A percentile compares a stretch with the other conserved stretches of the same genome.
phyloP scores from a whole-genome alignment of 441 rosid species.

The Syzygium syzygioides region DNA sequence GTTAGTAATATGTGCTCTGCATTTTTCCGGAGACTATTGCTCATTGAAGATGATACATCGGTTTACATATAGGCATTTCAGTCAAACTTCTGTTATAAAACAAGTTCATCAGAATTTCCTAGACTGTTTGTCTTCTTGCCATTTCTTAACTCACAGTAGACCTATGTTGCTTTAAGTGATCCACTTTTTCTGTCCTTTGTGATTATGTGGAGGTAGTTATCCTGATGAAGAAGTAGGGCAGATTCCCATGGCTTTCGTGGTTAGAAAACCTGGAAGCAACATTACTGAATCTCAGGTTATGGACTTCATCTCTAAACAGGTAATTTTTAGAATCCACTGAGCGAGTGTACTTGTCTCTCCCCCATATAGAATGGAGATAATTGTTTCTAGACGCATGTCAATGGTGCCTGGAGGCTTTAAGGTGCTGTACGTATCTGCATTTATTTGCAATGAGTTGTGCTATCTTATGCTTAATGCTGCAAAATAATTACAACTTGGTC shows the following conservation, averaged over 20 bases:
- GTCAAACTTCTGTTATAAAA: background rate
- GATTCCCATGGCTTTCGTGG: constrained; percentile 88
- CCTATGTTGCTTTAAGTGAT: background rate
- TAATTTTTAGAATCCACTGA: background rate
- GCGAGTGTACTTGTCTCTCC: background rate
- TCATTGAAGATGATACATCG: background rate
- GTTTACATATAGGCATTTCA: background rate
- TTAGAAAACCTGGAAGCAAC: constrained; percentile 63
- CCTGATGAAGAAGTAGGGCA: constrained; percentile 91
- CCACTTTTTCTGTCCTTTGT: background rate
- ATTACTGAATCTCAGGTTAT: constrained; percentile 52
- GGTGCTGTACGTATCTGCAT: background rate
- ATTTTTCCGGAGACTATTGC: background rate
- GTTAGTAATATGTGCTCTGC: background rate
- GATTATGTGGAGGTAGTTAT: constrained; percentile 33
- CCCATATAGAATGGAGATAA: background rate
- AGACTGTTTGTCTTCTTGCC: background rate
- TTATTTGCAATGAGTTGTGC: background rate
- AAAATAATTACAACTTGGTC: background rate
- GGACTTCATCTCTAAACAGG: constrained; percentile 75
- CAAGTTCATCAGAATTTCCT: background rate
- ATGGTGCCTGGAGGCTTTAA: background rate
- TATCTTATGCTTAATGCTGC: background rate
- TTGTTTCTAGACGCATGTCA: background rate
- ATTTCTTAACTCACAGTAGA: background rate